phyloP scores from a whole-genome alignment of 1,139 yeast species.

The Saccharomyces uvarum region DNA sequence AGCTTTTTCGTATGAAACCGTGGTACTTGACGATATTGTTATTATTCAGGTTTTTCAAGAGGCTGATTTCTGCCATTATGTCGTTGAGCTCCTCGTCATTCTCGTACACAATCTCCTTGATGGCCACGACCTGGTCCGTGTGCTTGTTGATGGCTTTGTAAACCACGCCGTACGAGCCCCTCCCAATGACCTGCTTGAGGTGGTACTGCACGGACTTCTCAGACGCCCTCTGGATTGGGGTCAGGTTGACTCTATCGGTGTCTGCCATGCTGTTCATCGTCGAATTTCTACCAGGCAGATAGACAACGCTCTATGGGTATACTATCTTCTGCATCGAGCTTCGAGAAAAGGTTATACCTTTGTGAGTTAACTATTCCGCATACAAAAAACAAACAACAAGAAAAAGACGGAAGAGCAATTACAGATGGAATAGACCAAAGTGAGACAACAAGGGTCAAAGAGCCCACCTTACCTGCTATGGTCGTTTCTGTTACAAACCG shows the following conservation, averaged over 20 bases:
- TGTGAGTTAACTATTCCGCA: background rate
- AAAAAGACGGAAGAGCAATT: background rate
- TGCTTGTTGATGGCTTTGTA: constrained; percentile 57
- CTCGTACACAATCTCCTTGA: constrained; percentile 67
- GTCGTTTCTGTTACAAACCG: background rate
- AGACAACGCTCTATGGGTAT: background rate
- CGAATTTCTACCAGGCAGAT: background rate
- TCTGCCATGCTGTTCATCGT: background rate
- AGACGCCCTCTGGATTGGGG: background rate
- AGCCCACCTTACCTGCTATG: background rate
- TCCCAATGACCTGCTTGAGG: constrained; percentile 57
- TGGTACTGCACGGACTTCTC: constrained; percentile 47
- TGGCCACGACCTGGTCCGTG: constrained; percentile 70
- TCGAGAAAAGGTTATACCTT: background rate
- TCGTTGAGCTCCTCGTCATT: constrained; percentile 46
- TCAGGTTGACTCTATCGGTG: background rate
- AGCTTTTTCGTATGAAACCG: constrained; percentile 70
- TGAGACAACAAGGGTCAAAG: background rate
- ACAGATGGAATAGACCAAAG: background rate
- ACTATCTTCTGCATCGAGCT: background rate
- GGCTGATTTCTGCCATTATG: constrained; percentile 77
- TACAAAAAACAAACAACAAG: background rate
- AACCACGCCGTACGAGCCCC: constrained; percentile 76
- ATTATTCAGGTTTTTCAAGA: constrained; percentile 74
- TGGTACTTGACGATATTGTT: constrained; percentile 83